A percentile compares a stretch with the other conserved stretches of the same genome.
These are phyloP conservation scores for Macrophomina phaseolina DNA, from an alignment of 2,329 filamentous ascomycete genomes.

Conservation along the genomic window DNA sequence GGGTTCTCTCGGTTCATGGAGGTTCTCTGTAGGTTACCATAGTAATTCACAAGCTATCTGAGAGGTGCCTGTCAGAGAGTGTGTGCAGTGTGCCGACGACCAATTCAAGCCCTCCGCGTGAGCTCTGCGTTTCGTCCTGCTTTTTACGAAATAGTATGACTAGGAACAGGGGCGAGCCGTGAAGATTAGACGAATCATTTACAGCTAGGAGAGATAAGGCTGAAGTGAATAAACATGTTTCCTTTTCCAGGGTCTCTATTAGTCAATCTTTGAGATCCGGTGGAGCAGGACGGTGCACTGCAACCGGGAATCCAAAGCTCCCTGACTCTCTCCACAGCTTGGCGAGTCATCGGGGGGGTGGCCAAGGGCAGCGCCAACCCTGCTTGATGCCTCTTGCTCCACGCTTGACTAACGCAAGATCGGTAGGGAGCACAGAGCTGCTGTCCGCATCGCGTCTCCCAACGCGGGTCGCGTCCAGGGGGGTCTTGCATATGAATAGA, in stretches of 20 bases:
- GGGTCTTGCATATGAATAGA: too few relatives aligned
- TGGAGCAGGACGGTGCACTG: neutral
- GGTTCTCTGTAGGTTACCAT: too few relatives aligned
- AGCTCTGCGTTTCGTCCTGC: neutral
- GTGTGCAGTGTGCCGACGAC: too few relatives aligned
- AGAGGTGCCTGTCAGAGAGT: too few relatives aligned
- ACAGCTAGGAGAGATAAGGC: neutral
- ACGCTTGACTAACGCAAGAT: constrained; percentile 7
- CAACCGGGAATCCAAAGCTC: constrained; percentile 2
- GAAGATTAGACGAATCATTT: neutral
- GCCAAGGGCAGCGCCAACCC: constrained; percentile 10
- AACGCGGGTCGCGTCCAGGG: neutral
- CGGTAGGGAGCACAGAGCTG: neutral
- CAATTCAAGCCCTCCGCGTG: too few relatives aligned
- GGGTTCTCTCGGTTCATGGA: too few relatives aligned
- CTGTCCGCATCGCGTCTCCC: neutral
- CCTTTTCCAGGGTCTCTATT: neutral
- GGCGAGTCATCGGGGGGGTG: constrained; percentile 7
- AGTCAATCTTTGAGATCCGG: neutral
- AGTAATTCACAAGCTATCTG: too few relatives aligned
- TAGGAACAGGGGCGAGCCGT: too few relatives aligned
- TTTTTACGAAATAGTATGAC: too few relatives aligned
- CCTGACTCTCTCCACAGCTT: constrained; percentile 10
- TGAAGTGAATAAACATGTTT: neutral
- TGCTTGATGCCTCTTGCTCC: constrained; percentile 6